Conservation (phyloP, 140 eudicot genomes). For the Flaveria floridana region DNA sequence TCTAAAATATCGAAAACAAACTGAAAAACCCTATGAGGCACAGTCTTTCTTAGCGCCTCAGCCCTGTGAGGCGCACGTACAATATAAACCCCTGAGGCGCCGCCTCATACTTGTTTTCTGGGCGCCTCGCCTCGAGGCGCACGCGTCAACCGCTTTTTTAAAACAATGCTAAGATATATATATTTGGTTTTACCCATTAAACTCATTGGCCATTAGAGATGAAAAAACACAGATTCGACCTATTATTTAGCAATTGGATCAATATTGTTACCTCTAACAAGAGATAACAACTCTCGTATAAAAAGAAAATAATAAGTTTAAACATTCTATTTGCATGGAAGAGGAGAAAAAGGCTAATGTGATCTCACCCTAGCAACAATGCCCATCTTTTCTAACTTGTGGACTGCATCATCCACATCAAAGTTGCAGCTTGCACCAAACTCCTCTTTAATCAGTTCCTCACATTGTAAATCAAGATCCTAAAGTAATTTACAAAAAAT, state of each 20-base stretch:
- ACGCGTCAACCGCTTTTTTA: no score
- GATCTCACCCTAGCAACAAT: conserved; percentile 80
- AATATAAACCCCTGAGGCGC: no score
- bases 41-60: no score
- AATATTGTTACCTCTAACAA: neutral
- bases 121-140: no score
- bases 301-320: neutral
- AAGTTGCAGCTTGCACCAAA: conserved; percentile 79
- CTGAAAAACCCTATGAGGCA: no score
- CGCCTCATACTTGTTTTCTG: no score
- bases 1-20: no score
- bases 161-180: neutral
- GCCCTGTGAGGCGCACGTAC: no score
- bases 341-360: neutral
- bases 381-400: conserved; percentile 84
- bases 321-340: neutral
- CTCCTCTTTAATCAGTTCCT: conserved; percentile 80
- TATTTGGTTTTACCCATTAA: neutral
- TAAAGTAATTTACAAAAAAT: conserved; percentile 27
- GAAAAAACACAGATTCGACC: neutral
- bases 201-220: neutral
- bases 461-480: conserved; percentile 88
- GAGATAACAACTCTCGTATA: neutral
- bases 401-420: conserved; percentile 94
- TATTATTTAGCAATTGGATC: neutral